These are phyloP conservation scores for Iris pallida DNA, from an alignment of 116 monocot species.

Conservation along the genomic window DNA sequence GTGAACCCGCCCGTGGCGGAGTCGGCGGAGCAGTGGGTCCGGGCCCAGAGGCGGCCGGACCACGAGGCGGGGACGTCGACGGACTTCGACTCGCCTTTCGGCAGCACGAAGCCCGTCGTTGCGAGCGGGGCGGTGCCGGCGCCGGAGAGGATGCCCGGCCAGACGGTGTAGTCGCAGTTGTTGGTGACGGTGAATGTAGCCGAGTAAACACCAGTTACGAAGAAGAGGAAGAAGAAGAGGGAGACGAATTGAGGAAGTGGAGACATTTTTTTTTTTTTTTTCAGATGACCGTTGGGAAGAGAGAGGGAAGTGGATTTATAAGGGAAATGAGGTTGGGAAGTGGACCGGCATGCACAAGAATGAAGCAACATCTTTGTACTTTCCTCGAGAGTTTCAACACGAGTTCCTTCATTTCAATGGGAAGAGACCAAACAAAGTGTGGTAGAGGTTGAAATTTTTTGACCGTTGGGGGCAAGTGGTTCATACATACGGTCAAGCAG, in stretches of 20 bases:
- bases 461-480: too few relatives aligned
- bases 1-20: slow-evolving; percentile 30
- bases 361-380: too few relatives aligned
- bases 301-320: too few relatives aligned
- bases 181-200: slow-evolving; percentile 52
- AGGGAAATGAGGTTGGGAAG: too few relatives aligned
- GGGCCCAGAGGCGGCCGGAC: slow-evolving; percentile 75
- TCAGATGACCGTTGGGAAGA: too few relatives aligned
- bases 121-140: slow-evolving; percentile 42
- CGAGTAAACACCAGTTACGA: not conserved
- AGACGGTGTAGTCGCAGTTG: slow-evolving; percentile 58
- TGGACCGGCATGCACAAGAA: too few relatives aligned
- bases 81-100: slow-evolving; percentile 24
- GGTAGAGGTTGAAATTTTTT: too few relatives aligned
- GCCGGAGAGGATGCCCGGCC: slow-evolving; percentile 68
- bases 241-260: not conserved
- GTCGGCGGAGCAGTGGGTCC: slow-evolving; percentile 57
- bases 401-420: too few relatives aligned
- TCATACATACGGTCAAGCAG: too few relatives aligned
- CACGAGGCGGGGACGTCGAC: slow-evolving; percentile 32
- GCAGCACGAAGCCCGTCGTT: slow-evolving; percentile 53
- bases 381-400: too few relatives aligned
- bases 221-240: not conserved
- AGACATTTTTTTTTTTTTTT: not conserved
- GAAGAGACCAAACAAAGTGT: too few relatives aligned